Conservation (phyloP, 176 grass and related monocot species). For the Thalia dealbata region DNA sequence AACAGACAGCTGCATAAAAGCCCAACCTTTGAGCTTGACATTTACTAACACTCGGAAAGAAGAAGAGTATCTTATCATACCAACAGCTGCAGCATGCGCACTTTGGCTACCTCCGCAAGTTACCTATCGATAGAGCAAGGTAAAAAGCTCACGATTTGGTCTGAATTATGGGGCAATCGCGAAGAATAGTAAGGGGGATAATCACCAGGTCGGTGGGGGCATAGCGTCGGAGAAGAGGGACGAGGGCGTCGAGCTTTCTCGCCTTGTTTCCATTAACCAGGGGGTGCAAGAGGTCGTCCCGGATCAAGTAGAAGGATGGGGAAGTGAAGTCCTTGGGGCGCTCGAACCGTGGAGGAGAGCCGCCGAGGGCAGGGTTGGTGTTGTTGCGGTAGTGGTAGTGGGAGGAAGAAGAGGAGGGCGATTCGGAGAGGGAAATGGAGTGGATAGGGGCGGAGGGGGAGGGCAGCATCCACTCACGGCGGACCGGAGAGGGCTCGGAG, state of each 20-base stretch:
- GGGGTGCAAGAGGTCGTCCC: slow-evolving; percentile 85
- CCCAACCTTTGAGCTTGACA: not conserved
- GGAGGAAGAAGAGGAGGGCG: not conserved
- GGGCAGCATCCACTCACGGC: slow-evolving; percentile 51
- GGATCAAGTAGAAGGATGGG: slow-evolving; percentile 41
- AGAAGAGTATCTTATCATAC: slow-evolving; percentile 26
- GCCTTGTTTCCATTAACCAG: slow-evolving; percentile 88
- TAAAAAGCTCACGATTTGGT: not conserved
- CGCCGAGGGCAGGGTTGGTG: not conserved
- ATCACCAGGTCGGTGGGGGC: slow-evolving; percentile 26
- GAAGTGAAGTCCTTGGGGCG: not conserved
- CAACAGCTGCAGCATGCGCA: slow-evolving; percentile 70
- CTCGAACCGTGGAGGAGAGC: slow-evolving; percentile 26
- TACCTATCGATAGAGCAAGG: slow-evolving; percentile 28
- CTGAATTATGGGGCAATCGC: not conserved
- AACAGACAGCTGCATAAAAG: slow-evolving; percentile 47
- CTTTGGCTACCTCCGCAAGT: slow-evolving; percentile 90
- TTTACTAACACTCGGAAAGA: slow-evolving; percentile 3
- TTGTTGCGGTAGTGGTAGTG: slow-evolving; percentile 2
- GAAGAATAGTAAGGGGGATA: not conserved
- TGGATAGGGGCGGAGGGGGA: slow-evolving; percentile 54
- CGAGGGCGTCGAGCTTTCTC: slow-evolving; percentile 77
- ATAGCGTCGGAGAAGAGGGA: slow-evolving; percentile 41
- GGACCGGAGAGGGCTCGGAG: slow-evolving; percentile 22
- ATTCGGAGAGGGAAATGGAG: slow-evolving; percentile 40